Conservation (phyloP, 2,329 filamentous ascomycete genomes). For the Pestalotiopsis sp. region DNA sequence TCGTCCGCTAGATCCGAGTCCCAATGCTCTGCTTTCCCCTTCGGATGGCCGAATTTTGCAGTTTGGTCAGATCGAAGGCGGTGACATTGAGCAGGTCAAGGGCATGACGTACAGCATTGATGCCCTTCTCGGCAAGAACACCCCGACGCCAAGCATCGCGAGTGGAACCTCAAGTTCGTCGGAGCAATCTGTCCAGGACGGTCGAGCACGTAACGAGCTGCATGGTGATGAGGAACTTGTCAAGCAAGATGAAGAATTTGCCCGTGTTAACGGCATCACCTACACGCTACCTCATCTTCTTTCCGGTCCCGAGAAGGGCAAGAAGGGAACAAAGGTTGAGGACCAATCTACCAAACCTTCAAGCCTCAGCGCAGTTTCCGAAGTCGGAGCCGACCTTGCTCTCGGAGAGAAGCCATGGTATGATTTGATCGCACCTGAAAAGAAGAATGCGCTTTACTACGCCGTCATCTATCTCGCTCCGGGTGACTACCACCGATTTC, state of each 20-base stretch:
- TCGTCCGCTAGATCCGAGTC: conserved; percentile 81
- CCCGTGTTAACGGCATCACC: conserved; percentile 89
- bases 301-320: conserved; percentile 63
- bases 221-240: conserved; percentile 67
- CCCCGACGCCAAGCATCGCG: conserved; percentile 57
- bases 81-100: conserved; percentile 97
- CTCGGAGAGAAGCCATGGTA: conserved; percentile 73
- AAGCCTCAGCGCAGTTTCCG: conserved; percentile 70
- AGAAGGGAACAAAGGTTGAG: conserved; percentile 48
- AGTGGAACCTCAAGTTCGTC: conserved; percentile 32
- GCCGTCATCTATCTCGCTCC: conserved; percentile 94
- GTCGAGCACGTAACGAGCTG: conserved; percentile 28
- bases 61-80: conserved; percentile 87
- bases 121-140: conserved; percentile 77
- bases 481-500: conserved; percentile 98
- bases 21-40: conserved; percentile 80
- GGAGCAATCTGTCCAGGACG: conserved; percentile 24
- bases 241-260: conserved; percentile 87
- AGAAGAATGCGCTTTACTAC: conserved; percentile 82
- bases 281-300: conserved; percentile 90
- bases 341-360: conserved; percentile 75
- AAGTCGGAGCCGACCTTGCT: conserved; percentile 83
- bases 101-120: conserved; percentile 98
- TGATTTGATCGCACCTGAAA: conserved; percentile 61
- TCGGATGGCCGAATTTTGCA: conserved; percentile 91